Evolutionary conservation across 805 yeast species (phyloP).

Genomic region (Debaryomyces hansenii): DNA sequence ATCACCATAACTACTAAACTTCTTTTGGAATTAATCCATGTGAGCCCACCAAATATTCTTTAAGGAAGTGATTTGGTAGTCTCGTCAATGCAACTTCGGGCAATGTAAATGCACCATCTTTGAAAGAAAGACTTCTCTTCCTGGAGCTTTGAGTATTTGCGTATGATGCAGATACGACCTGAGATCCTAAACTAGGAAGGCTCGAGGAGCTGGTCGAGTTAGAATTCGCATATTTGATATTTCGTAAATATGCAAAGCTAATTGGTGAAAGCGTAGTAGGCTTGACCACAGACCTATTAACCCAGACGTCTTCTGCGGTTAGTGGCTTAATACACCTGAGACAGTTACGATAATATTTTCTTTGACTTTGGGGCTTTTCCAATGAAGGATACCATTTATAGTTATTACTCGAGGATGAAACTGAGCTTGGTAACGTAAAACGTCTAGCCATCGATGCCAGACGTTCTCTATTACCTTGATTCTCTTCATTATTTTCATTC

Average conservation of each 20-base stretch:
- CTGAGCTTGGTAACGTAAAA: slow-evolving; percentile 5
- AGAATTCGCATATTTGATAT: slow-evolving; percentile 14
- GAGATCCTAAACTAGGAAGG: not conserved
- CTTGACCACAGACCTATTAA: slow-evolving; percentile 45
- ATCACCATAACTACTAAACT: slow-evolving; percentile 2
- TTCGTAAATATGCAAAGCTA: slow-evolving; percentile 20
- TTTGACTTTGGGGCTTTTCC: slow-evolving; percentile 27
- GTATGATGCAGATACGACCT: not conserved
- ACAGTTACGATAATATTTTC: slow-evolving; percentile 49
- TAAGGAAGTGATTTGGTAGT: slow-evolving; percentile 32
- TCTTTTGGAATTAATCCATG: slow-evolving; percentile 37
- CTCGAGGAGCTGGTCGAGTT: not conserved
- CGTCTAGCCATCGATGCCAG: slow-evolving; percentile 1
- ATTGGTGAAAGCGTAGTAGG: slow-evolving; percentile 34
- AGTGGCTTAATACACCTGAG: slow-evolving; percentile 58
- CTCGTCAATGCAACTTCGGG: slow-evolving; percentile 26
- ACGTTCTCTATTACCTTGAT: not conserved
- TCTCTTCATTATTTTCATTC: not conserved
- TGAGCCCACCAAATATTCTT: slow-evolving; percentile 35
- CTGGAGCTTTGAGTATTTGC: not conserved
- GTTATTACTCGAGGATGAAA: slow-evolving; percentile 12
- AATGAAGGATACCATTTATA: slow-evolving; percentile 51
- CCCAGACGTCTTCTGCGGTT: slow-evolving; percentile 53
- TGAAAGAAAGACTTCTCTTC: slow-evolving; percentile 14
- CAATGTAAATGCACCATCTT: slow-evolving; percentile 18